A percentile compares a stretch with the other conserved stretches of the same genome.
phyloP scores from a whole-genome alignment of 2,329 filamentous ascomycete genomes.

The Cladophialophora psammophila region DNA sequence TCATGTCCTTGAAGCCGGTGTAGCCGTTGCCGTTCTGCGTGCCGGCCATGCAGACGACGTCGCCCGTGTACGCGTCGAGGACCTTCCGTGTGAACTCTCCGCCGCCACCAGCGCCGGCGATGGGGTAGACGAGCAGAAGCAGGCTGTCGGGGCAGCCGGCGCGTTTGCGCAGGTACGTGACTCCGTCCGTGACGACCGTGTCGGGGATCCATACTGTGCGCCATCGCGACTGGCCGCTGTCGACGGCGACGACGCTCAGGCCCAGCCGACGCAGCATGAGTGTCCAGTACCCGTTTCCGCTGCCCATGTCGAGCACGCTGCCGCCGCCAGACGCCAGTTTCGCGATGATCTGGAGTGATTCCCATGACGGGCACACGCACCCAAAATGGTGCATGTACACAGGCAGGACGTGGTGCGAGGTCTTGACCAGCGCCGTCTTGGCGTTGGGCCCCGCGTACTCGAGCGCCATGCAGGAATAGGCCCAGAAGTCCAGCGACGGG shows the following conservation, averaged over 20 bases:
- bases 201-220: conserved; percentile 73
- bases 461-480: conserved; percentile 68
- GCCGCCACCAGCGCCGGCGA: conserved; percentile 68
- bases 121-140: conserved; percentile 75
- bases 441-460: conserved; percentile 69
- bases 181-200: conserved; percentile 68
- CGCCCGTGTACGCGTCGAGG: conserved; percentile 67
- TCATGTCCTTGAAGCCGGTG: conserved; percentile 70
- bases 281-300: conserved; percentile 78
- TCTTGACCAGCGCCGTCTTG: conserved; percentile 60
- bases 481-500: conserved; percentile 73
- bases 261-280: conserved; percentile 71
- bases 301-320: conserved; percentile 71
- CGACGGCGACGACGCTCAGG: conserved; percentile 65
- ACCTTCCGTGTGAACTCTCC: conserved; percentile 69
- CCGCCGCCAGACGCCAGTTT: conserved; percentile 55
- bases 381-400: conserved; percentile 82
- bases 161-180: conserved; percentile 62
- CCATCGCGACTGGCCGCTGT: conserved; percentile 73
- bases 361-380: conserved; percentile 73
- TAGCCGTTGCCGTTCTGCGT: conserved; percentile 79
- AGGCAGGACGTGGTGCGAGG: conserved; percentile 73
- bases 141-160: conserved; percentile 63
- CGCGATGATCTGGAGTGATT: conserved; percentile 67
- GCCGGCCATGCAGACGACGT: conserved; percentile 73